Evolutionary conservation across 1,139 yeast species (phyloP), one percentile per base, ranked within the genome.

Genomic region (Lodderomyces jiufengensis): DNA sequence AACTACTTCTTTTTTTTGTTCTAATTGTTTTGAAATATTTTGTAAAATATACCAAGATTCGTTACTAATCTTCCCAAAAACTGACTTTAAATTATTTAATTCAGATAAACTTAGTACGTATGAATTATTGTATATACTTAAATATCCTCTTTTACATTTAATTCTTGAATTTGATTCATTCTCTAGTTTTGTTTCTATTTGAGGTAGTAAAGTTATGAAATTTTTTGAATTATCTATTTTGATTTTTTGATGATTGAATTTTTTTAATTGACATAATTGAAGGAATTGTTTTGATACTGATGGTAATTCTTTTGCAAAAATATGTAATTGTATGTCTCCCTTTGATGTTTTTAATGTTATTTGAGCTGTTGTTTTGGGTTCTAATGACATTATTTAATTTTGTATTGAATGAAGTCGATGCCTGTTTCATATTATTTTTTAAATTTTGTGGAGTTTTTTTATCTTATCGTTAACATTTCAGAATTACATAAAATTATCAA

Each of bases 271-370:
- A 31, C 34, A 25, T 12, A 20, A n/a, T 12, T 12, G 64, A 11
- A 84, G 51, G 46, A 84, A 80, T 31, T 52, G 50, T 29, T 70
- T 55, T 24, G 74, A 51, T 1, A 78, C 72, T 1, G 47, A 44
- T 0, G 94, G 90, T 3, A 76, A 58, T 51, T 85, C 88, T 45
- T 77, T 77, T 18, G 90, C 85, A 82, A 85, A 85, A 9, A 84
- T 52, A 35, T 78, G 87, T 2, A 84, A 53, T 29, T 70, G 76
- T 0, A 85, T 57, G 1, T 62, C 55, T 1, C 95, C 95, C 40
- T 77, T 79, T 9, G 76, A 61, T 2, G 94, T 83, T 9, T 54
- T 45, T 3, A 84, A 46, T 10, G 66, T 52, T 14, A 80, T 81
- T 43, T 72, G 73, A 1, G 86, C 88, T 3, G 79, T 69, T 1